Conservation (phyloP, 176 grass and related monocot genomes). For the Oryza australiensis region DNA sequence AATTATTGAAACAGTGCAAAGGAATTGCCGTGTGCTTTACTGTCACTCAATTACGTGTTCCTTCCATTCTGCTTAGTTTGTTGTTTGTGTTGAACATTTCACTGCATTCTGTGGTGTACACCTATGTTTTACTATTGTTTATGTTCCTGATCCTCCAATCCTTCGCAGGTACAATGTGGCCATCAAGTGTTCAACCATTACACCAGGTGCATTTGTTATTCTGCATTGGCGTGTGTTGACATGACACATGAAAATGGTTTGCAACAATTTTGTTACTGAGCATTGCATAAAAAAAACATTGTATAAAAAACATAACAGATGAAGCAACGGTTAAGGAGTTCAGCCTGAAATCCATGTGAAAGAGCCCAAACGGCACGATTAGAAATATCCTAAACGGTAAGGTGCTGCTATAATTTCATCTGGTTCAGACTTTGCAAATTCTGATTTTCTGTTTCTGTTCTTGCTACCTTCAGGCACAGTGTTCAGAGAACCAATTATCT, state of each 20-base stretch:
- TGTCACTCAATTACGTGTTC: neutral
- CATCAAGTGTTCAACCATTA: conserved; percentile 87
- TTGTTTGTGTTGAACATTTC: neutral
- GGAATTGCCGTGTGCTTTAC: neutral
- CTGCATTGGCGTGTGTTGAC: neutral
- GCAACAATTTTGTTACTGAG: neutral
- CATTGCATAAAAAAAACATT: conserved; percentile 16
- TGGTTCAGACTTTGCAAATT: neutral
- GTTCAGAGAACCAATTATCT: conserved; percentile 81
- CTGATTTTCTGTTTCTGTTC: conserved; percentile 27
- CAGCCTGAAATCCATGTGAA: conserved; percentile 71
- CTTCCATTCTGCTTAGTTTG: neutral
- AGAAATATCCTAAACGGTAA: conserved; percentile 81
- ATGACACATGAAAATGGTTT: neutral
- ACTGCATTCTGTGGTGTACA: neutral
- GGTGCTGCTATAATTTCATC: neutral
- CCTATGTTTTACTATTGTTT: neutral
- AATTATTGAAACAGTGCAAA: neutral
- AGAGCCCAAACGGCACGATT: conserved; percentile 78
- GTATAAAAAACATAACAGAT: conserved; percentile 42
- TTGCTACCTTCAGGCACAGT: conserved; percentile 60
- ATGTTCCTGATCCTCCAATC: neutral
- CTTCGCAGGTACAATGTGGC: conserved; percentile 75
- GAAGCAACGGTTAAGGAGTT: conserved; percentile 71
- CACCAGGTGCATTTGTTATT: conserved; percentile 56